Evolutionary conservation across 2,329 filamentous ascomycete species (phyloP), one percentile per base, ranked within the genome.

Genomic region (Capronia americana): DNA sequence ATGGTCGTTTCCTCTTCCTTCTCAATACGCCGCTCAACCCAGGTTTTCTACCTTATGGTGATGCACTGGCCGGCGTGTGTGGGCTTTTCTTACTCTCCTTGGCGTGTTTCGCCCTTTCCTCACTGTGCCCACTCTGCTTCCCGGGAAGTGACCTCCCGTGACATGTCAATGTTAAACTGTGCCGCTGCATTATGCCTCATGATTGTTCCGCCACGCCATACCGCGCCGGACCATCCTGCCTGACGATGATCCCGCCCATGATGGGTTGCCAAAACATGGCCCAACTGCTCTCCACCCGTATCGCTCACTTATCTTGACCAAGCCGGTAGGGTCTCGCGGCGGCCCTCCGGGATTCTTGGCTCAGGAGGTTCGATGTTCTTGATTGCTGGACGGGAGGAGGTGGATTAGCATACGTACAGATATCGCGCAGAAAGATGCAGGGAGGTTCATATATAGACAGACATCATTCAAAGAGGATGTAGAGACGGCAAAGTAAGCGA

Each of bases 291-390:
- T 17, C 12, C 10, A 7, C 5, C 14, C 14, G 38, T 14, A 41
- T 26, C 23, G 58, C 41, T n/a, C 12, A 7, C 34, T 61, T 53
- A 63, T 61, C 57, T 38, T 34, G 65, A 24, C 65, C 61, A 67
- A 32, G 57, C 65, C 4, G 65, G 65, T 6, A 67, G 12, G 46
- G 58, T 24, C 30, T 57, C 23, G 17, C 53, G 56, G 26, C 61
- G 50, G 17, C 65, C 61, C 41, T 63, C 48, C 12, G 65, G 65
- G 26, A 67, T 67, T 28, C 65, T 63, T 32, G 65, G 65, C 61
- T 67, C 65, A 10, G 65, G 66, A 28, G 62, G 66, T 28, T 64
- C 62, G 48, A 68, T 59, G 53, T 67, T 64, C 46, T 64, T 67
- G 57, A 67, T 64, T 11, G 65, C 65, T 67, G 54, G 30, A 41